Evolutionary conservation across 1,284 basidiomycete genomes (phyloP).

Genomic region (Lignosus rhinocerotis): DNA sequence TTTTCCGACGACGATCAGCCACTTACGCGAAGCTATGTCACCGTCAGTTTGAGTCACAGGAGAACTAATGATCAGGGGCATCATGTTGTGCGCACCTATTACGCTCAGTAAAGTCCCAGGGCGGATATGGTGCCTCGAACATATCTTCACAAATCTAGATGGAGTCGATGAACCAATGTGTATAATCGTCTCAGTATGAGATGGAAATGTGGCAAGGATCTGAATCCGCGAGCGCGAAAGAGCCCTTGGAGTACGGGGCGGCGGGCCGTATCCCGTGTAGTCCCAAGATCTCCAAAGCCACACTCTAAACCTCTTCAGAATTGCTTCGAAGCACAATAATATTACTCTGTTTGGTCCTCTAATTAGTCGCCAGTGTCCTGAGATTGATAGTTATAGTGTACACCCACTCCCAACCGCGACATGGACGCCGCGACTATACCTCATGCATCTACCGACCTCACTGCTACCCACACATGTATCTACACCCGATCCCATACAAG

Average conservation of each 20-base stretch:
- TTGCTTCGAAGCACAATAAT: not conserved
- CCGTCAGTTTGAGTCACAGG: not conserved
- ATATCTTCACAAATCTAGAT: slow-evolving; percentile 5
- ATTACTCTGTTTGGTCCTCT: slow-evolving; percentile 12
- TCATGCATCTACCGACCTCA: not conserved
- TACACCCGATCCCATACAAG: too few relatives aligned
- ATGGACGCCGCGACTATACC: not conserved
- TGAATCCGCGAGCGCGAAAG: not conserved
- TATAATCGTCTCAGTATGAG: not conserved
- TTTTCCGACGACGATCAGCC: not conserved
- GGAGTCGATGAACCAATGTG: not conserved
- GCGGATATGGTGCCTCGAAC: slow-evolving; percentile 27
- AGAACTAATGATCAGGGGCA: not conserved
- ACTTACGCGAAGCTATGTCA: slow-evolving; percentile 27
- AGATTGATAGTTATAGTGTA: slow-evolving; percentile 17
- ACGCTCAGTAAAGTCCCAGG: slow-evolving; percentile 28
- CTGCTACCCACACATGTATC: not conserved
- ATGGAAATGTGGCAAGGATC: not conserved
- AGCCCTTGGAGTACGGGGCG: not conserved
- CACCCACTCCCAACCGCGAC: not conserved
- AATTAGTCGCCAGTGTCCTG: slow-evolving; percentile 9
- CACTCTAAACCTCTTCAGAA: too few relatives aligned
- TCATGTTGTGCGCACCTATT: slow-evolving; percentile 15
- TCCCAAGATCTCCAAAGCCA: too few relatives aligned
- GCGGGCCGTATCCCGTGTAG: not conserved